Base-by-base conservation (phyloP, 331 rosid species). In the Rhamnella rubrinervis region DNA sequence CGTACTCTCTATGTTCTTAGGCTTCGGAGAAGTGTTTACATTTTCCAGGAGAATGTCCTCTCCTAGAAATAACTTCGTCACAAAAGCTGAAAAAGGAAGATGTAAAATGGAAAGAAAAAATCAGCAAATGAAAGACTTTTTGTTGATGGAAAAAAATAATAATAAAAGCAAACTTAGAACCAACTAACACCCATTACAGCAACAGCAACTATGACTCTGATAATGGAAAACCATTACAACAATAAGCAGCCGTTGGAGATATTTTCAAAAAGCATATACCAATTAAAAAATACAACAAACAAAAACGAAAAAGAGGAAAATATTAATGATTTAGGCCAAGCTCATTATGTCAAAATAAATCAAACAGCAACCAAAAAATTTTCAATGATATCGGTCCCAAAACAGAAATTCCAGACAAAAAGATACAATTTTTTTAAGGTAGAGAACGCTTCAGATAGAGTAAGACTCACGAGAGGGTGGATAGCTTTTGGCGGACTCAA, bases 61-160 rank as follows among this genome's bases (percentile, higher is more conserved):
- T 72, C 80, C 73, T 55, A 78, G 50, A n/a, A 83, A 71, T 50
- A 88, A 76, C 74, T 86, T 88, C 51, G 87, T 74, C 73, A 81
- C 95, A 71, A 91, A 86, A 66, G 98, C 98, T 93, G 91, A 68
- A 81, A 52, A 68, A 67, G 15, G 26, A 59, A 80, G 23, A 55
- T 53, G 16, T 5, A 20, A 53, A 21, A 53, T 8, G 25, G 21
- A 21, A 21, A 6, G 8, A 1, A 6, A 21, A 8, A 8, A 21
- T 18, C 26, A 53, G 11, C 10, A 18, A 19, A 19, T 31, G 35
- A 31, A 26, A 26, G 31, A 26, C 31, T 26, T 26, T 26, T 41
- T 39, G 44, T 39, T 40, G 12, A 39, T 6, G 12, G 8, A 40
- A 40, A 40, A 10, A 40, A 40, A 39, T 6, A 39, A 39, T 40